A percentile compares a stretch with the other conserved stretches of the same genome.
phyloP scores from a whole-genome alignment of 768 basidiomycete genomes.

The Mrakia hoshinonis region DNA sequence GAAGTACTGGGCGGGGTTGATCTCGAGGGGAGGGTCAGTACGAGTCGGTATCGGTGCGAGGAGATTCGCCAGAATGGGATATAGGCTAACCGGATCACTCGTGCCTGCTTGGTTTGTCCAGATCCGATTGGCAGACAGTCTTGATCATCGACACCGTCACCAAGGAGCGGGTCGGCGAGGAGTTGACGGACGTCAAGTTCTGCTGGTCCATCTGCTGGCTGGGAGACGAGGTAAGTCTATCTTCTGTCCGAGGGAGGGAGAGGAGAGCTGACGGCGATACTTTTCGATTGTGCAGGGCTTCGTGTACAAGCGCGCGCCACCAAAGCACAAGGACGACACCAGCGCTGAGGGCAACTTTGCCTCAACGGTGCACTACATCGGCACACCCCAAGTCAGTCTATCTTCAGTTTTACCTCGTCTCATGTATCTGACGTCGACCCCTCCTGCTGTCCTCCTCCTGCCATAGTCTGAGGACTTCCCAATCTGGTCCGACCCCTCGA shows the following conservation, averaged over 20 bases:
- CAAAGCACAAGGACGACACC: conserved; percentile 23
- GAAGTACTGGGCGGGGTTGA: conserved; percentile 20
- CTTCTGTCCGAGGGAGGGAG: not conserved
- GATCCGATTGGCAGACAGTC: conserved; percentile 25
- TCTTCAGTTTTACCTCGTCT: not conserved
- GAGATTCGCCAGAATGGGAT: not conserved
- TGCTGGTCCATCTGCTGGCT: conserved; percentile 25
- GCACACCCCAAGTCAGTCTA: conserved; percentile 17
- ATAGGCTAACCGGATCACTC: not conserved
- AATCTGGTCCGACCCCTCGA: conserved; percentile 5
- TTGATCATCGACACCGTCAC: conserved; percentile 13
- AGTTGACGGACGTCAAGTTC: conserved; percentile 25
- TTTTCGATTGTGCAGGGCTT: conserved; percentile 12
- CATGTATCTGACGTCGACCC: not conserved
- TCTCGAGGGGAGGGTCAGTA: conserved; percentile 19
- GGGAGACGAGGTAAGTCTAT: conserved; percentile 6
- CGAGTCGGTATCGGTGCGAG: not conserved
- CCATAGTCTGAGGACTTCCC: not conserved
- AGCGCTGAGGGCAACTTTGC: conserved; percentile 19
- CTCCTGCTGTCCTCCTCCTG: not conserved
- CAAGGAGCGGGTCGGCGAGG: conserved; percentile 15
- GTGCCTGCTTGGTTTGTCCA: not conserved
- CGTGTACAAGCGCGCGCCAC: conserved; percentile 12
- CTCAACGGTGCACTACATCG: conserved; percentile 18
- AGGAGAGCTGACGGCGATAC: too few species aligned